Conservation (phyloP, 805 yeast species). For the Schwanniomyces yamadae region DNA sequence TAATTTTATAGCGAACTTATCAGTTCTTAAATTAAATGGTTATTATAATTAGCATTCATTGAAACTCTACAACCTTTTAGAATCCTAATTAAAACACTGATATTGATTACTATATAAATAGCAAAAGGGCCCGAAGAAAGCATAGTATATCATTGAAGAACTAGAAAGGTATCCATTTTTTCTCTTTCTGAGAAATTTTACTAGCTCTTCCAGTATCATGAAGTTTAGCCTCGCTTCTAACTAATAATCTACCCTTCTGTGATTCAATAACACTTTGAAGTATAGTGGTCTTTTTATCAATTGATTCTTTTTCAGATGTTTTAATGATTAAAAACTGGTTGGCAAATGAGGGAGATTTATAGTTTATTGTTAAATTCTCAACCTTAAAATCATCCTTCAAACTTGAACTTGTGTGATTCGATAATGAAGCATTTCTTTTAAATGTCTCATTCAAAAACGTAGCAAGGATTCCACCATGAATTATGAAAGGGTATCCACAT, state of each 20-base stretch:
- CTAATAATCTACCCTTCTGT: conserved; percentile 53
- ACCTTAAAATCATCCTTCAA: conserved; percentile 50
- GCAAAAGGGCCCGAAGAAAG: no score
- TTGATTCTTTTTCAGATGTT: conserved; percentile 36
- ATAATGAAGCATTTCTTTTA: conserved; percentile 52
- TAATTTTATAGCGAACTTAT: no score
- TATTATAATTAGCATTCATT: no score
- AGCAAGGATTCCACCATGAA: conserved; percentile 88
- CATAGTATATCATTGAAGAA: no score
- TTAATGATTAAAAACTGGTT: conserved; percentile 71
- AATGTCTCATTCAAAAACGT: conserved; percentile 76
- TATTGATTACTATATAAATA: no score
- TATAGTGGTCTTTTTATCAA: conserved; percentile 29
- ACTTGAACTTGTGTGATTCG: conserved; percentile 27
- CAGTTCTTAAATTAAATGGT: no score
- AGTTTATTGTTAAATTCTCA: conserved; percentile 47
- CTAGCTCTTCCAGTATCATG: conserved; percentile 31
- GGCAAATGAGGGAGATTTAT: conserved; percentile 73
- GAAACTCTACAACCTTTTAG: no score
- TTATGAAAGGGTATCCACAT: conserved; percentile 83
- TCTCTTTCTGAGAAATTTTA: not conserved
- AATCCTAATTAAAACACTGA: no score
- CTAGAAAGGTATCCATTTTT: conserved; percentile 2
- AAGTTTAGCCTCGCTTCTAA: conserved; percentile 54
- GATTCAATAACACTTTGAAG: conserved; percentile 56